Evolutionary conservation across 2,329 filamentous ascomycete species (phyloP), one percentile per base, ranked within the genome.

Genomic region (Aspergillus ochraceoroseus): DNA sequence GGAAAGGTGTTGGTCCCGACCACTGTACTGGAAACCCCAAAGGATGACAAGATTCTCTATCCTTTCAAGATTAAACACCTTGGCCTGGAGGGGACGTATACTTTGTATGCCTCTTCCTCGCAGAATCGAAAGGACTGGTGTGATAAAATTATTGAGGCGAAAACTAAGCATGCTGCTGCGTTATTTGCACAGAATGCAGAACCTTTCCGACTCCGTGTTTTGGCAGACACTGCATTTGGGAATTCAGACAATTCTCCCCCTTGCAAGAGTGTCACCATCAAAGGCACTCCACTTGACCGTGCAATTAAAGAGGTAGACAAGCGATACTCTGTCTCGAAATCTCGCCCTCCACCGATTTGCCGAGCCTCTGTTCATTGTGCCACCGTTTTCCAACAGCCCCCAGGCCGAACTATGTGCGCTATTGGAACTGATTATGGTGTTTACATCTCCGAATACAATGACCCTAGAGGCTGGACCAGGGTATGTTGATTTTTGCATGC

Each of bases 21-120:
- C 7, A 72, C 70, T 1, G 65, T 68, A 2, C 59, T 76, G 12
- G 79, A 80, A 4, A 67, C 60, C 22, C 67, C 74, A 18, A 84
- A 79, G 47, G 86, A 94, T 50, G 82, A 87, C 58, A 87, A 83
- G 62, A 85, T 92, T 31, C 68, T 98, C 54, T 98, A 89, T 61
- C 92, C 94, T 0, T 98, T 98, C 78, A 82, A 82, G 51, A 80
- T 98, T 61, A 95, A 95, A 68, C 92, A 98, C 67, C 76, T 98
- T 13, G 92, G 94, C 8, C 86, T 94, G 47, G 62, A 68, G 32
- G 89, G 95, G 53, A 82, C 87, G 0, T 96, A 95, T 62, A 95
- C 85, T 0, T 71, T 98, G 1, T 96, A 94, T 61, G 89, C 90
- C 0, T 78, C 83, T 4, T 83, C 80, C 1, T 77, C 82, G 2